Percentiles rank a stretch among this genome's conserved stretches.
These are phyloP conservation scores for Withania somnifera DNA, from an alignment of 305 asterid species.

Conservation along the genomic window DNA sequence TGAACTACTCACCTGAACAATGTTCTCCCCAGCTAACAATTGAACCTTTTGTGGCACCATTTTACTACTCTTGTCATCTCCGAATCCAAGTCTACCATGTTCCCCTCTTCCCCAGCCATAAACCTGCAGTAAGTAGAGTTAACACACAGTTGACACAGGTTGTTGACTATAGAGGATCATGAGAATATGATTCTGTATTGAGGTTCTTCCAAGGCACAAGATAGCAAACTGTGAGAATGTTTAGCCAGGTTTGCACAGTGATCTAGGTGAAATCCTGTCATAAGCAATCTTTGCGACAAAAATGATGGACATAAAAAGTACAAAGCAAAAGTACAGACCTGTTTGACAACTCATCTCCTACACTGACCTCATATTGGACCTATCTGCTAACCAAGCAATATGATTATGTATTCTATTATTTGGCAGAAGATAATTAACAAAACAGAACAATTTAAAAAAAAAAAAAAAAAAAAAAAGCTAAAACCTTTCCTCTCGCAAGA, in stretches of 20 bases:
- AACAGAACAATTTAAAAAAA: background rate
- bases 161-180: background rate
- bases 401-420: background rate
- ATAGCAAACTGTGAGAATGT: background rate
- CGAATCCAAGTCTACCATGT: conserved; percentile 98
- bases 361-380: background rate
- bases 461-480: background rate
- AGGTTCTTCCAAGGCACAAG: background rate
- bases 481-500: background rate
- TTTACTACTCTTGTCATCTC: conserved; percentile 98
- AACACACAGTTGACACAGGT: background rate
- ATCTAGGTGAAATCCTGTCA: background rate
- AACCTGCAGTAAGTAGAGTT: conserved; percentile 38
- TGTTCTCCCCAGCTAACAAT: conserved; percentile 72
- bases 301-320: background rate
- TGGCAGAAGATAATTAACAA: background rate
- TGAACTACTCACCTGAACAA: conserved; percentile 60
- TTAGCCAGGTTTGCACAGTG: background rate
- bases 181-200: background rate
- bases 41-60: conserved; percentile 98
- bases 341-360: background rate
- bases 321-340: background rate
- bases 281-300: background rate
- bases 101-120: conserved; percentile 99
- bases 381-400: background rate